Evolutionary conservation across 805 yeast species (phyloP).

Genomic region (Starmerella stellata): DNA sequence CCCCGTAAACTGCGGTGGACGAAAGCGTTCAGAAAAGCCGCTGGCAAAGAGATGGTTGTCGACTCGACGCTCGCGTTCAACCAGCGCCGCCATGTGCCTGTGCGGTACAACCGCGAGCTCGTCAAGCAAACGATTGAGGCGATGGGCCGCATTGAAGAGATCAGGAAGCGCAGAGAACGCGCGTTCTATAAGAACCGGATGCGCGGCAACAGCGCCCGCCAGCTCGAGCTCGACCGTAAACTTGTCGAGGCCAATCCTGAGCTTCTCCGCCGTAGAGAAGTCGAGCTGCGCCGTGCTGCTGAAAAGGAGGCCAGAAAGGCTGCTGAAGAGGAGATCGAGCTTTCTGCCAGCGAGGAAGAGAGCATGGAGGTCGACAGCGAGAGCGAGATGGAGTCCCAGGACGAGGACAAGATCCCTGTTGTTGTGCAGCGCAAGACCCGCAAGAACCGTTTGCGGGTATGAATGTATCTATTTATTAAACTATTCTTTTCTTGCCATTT

Average conservation of each 20-base stretch:
- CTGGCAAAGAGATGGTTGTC: constrained; percentile 95
- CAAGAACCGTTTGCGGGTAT: constrained; percentile 13
- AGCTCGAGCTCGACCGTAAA: constrained; percentile 69
- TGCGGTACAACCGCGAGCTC: constrained; percentile 88
- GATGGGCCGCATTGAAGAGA: constrained; percentile 90
- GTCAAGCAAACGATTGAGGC: constrained; percentile 88
- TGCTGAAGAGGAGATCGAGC: constrained; percentile 26
- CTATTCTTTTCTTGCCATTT: not conserved
- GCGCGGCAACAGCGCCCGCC: constrained; percentile 88
- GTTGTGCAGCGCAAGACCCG: constrained; percentile 46
- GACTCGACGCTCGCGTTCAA: constrained; percentile 93
- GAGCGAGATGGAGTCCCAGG: constrained; percentile 23
- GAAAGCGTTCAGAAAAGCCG: constrained; percentile 96
- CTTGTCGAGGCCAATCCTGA: constrained; percentile 80
- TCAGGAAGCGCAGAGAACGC: constrained; percentile 87
- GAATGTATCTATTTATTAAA: not conserved
- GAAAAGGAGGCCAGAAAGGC: constrained; percentile 34
- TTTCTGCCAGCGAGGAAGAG: constrained; percentile 26
- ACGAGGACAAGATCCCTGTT: constrained; percentile 31
- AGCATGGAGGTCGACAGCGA: constrained; percentile 22
- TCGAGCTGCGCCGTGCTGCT: constrained; percentile 63
- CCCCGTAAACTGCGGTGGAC: constrained; percentile 98
- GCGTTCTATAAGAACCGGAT: constrained; percentile 98
- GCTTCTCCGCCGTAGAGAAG: constrained; percentile 79
- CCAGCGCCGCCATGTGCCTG: constrained; percentile 94